Evolutionary conservation across 1,284 basidiomycete genomes (phyloP).

Genomic region (Malassezia cuniculi): DNA sequence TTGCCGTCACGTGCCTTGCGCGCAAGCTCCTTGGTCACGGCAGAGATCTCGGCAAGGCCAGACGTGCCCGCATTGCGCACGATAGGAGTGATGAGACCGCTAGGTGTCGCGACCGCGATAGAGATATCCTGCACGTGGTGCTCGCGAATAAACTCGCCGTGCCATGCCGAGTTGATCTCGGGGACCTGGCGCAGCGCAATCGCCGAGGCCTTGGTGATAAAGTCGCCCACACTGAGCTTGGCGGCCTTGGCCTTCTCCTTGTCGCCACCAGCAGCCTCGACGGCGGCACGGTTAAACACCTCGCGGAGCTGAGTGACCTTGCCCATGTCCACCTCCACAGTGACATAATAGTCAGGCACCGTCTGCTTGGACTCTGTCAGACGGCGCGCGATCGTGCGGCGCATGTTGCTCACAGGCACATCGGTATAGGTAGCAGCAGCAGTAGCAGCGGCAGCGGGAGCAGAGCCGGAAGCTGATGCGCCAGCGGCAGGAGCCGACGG

Average conservation of each 20-base stretch:
- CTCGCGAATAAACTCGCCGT: constrained; percentile 90
- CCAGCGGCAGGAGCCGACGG: constrained; percentile 21
- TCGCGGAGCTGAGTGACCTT: constrained; percentile 84
- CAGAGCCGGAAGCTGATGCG: constrained; percentile 14
- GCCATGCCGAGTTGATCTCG: constrained; percentile 93
- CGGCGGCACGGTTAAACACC: constrained; percentile 68
- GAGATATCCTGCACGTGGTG: constrained; percentile 95
- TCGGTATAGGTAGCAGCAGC: constrained; percentile 64
- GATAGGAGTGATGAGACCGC: constrained; percentile 93
- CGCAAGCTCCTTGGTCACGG: constrained; percentile 81
- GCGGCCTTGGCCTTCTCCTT: constrained; percentile 58
- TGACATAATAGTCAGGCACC: constrained; percentile 94
- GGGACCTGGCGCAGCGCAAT: constrained; percentile 87
- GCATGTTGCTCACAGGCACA: constrained; percentile 85
- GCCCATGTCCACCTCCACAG: constrained; percentile 91
- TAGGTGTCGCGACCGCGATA: constrained; percentile 89
- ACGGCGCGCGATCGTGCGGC: constrained; percentile 77
- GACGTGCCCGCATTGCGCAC: constrained; percentile 82
- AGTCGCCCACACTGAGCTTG: constrained; percentile 96
- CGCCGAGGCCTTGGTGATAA: constrained; percentile 86
- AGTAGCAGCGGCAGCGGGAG: constrained; percentile 32
- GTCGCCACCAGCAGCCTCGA: constrained; percentile 33
- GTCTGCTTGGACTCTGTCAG: constrained; percentile 85
- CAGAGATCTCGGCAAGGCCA: constrained; percentile 80
- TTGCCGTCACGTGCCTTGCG: constrained; percentile 93